These are phyloP conservation scores for Serendipita sp. DNA, from an alignment of 768 basidiomycete species.

Conservation along the genomic window DNA sequence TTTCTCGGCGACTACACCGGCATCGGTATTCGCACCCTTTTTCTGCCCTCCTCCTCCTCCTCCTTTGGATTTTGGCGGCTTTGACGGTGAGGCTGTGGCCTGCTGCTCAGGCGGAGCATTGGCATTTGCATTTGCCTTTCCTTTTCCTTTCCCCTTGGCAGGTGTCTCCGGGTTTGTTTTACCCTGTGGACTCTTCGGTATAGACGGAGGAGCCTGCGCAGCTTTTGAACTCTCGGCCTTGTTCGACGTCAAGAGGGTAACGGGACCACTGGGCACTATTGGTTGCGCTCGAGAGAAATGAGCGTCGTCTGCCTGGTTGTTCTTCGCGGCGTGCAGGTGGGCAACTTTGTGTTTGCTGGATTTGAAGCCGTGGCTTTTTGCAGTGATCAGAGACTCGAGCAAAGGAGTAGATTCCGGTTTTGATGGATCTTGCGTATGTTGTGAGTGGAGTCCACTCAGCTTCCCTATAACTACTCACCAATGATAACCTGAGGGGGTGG, in stretches of 20 bases:
- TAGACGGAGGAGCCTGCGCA: slow-evolving; percentile 11
- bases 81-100: not conserved
- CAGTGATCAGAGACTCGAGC: slow-evolving; percentile 67
- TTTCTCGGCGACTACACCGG: not conserved
- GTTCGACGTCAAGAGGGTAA: slow-evolving; percentile 21
- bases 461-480: slow-evolving; percentile 25
- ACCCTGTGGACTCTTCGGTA: not conserved
- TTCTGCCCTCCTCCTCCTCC: not conserved
- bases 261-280: not conserved
- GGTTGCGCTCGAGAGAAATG: slow-evolving; percentile 6
- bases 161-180: not conserved
- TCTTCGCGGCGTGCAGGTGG: slow-evolving; percentile 30
- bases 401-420: slow-evolving; percentile 77
- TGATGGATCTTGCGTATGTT: slow-evolving; percentile 18
- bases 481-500: slow-evolving; percentile 47
- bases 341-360: slow-evolving; percentile 56
- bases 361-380: slow-evolving; percentile 6
- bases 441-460: not conserved
- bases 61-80: slow-evolving; percentile 10
- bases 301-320: slow-evolving; percentile 5
- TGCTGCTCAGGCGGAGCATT: not conserved
- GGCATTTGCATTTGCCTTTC: slow-evolving; percentile 8
- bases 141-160: slow-evolving; percentile 12
- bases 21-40: not conserved
- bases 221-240: slow-evolving; percentile 25